These are phyloP conservation scores for Diaporthe citrichinensis DNA, from an alignment of 2,329 filamentous ascomycete species.

Conservation along the genomic window DNA sequence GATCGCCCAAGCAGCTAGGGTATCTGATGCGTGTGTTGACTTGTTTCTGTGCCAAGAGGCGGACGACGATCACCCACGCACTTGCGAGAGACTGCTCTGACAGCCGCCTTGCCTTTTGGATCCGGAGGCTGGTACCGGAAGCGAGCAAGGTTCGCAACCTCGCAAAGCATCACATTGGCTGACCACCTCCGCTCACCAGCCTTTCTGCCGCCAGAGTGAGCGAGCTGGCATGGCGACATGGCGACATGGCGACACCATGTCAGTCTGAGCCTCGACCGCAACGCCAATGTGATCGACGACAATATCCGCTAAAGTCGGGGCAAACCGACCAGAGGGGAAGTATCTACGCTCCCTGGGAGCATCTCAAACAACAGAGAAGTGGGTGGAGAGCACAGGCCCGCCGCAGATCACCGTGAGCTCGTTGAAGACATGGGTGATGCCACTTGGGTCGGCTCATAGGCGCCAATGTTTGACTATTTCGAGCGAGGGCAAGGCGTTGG, in stretches of 20 bases:
- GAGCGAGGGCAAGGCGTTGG: slow-evolving; percentile 19
- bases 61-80: slow-evolving; percentile 5
- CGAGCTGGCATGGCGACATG: slow-evolving; percentile 2
- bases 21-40: background rate
- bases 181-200: background rate
- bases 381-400: slow-evolving; percentile 24
- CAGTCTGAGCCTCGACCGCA: slow-evolving; percentile 7
- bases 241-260: background rate
- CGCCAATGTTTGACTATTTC: slow-evolving; percentile 36
- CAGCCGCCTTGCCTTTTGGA: background rate
- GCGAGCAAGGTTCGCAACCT: slow-evolving; percentile 7
- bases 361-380: slow-evolving; percentile 34
- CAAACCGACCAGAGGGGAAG: slow-evolving; percentile 22
- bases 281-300: slow-evolving; percentile 21
- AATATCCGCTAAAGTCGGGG: slow-evolving; percentile 1
- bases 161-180: slow-evolving; percentile 10
- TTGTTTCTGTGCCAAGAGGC: slow-evolving; percentile 35
- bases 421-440: slow-evolving; percentile 37
- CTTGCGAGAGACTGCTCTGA: slow-evolving; percentile 1
- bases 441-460: slow-evolving; percentile 18
- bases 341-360: background rate
- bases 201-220: background rate
- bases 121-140: slow-evolving; percentile 1
- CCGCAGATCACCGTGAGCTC: slow-evolving; percentile 21
- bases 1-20: slow-evolving; percentile 8